phyloP scores from a whole-genome alignment of 164 flowering plant genomes.

The Tinospora cordifolia region DNA sequence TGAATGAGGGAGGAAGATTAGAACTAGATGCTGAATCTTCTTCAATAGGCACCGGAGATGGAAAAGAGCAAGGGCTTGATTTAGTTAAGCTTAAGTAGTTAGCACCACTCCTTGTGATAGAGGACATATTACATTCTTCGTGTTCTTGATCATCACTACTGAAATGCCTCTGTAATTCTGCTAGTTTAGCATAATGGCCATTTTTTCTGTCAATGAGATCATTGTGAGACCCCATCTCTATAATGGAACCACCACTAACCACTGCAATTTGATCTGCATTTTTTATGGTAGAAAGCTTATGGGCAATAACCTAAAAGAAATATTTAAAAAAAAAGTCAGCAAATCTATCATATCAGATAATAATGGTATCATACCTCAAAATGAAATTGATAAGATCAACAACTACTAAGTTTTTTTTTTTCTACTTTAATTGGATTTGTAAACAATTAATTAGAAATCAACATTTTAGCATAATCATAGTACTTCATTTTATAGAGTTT shows the following conservation, averaged over 20 bases:
- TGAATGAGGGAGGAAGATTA: slow-evolving; percentile 58
- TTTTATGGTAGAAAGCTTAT: slow-evolving; percentile 67
- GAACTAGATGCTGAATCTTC: slow-evolving; percentile 14
- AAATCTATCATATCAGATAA: not conserved
- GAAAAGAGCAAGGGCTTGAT: slow-evolving; percentile 48
- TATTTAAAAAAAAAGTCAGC: not conserved
- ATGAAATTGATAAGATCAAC: too few relatives aligned
- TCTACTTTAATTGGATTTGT: too few relatives aligned
- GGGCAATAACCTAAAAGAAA: slow-evolving; percentile 86
- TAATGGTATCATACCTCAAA: not conserved
- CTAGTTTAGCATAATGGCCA: slow-evolving; percentile 72
- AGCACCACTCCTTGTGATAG: slow-evolving; percentile 47
- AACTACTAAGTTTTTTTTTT: too few relatives aligned
- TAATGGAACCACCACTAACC: slow-evolving; percentile 40
- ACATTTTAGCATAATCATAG: too few relatives aligned
- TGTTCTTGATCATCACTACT: slow-evolving; percentile 38
- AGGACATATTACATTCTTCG: slow-evolving; percentile 22
- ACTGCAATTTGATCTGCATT: slow-evolving; percentile 82
- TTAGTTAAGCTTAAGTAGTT: slow-evolving; percentile 39
- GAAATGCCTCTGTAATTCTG: slow-evolving; percentile 62
- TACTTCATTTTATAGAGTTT: too few relatives aligned
- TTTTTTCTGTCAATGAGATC: slow-evolving; percentile 46
- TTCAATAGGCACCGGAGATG: slow-evolving; percentile 29
- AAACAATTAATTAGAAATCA: too few relatives aligned
- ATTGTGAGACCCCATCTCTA: slow-evolving; percentile 64